phyloP scores from a whole-genome alignment of 2,329 filamentous ascomycete genomes.

The Penicillium brasilianum region DNA sequence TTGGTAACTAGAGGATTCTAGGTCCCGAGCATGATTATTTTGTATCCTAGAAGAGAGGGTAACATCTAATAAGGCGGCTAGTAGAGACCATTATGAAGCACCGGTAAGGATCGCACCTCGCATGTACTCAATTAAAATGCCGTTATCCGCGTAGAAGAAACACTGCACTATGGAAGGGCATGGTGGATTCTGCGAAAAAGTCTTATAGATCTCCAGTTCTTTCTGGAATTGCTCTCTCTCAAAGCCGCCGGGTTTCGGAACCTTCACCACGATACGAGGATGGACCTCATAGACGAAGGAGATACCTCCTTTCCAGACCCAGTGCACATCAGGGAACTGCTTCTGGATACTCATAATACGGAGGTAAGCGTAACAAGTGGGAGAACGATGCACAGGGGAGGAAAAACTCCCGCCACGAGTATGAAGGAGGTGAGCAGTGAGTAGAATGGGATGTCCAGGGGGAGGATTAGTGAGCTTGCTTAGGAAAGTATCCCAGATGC shows the following conservation, averaged over 20 bases:
- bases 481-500: too few relatives aligned
- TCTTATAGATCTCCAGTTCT: conserved; percentile 34
- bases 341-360: too few relatives aligned
- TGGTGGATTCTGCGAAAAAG: conserved; percentile 27
- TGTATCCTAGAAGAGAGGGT: conserved; percentile 35
- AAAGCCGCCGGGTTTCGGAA: conserved; percentile 32
- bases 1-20: conserved; percentile 32
- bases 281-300: conserved; percentile 38
- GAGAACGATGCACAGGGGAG: too few relatives aligned
- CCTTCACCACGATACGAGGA: conserved; percentile 38
- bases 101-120: conserved; percentile 32
- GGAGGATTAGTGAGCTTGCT: too few relatives aligned
- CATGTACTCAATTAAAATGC: conserved; percentile 41
- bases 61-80: conserved; percentile 27
- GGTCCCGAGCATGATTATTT: conserved; percentile 31
- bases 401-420: too few relatives aligned
- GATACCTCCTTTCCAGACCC: conserved; percentile 35
- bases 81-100: too few relatives aligned
- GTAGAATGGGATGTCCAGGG: too few relatives aligned
- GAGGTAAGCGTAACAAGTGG: too few relatives aligned
- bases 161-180: conserved; percentile 35
- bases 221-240: conserved; percentile 35
- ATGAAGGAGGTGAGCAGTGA: too few relatives aligned
- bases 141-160: conserved; percentile 28
- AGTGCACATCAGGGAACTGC: conserved; percentile 26